Base-by-base conservation (phyloP, 1,284 basidiomycete species). In the Mycena sp. region DNA sequence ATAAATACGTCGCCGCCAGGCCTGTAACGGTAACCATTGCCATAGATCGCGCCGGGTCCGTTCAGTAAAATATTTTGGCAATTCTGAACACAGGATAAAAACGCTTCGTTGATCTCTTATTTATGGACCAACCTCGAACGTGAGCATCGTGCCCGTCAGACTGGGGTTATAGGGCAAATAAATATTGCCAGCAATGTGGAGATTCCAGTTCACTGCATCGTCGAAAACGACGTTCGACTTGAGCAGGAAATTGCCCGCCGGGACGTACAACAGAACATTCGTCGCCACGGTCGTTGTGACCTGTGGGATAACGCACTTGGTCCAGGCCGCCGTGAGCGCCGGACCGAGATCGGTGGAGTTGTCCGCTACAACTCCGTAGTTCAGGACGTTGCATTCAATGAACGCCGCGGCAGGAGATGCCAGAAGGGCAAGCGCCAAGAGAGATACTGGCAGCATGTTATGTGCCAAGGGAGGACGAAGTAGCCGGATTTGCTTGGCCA, bases 321-420 rank as follows among this genome's bases (percentile, higher is more conserved):
- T 25, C 65, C 67, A 70, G 14, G 69, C 63, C 14, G 21, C 28
- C 19, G 62, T 70, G 54, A 70, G 58, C 40, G 71, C 71, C 32
- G 70, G 70, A 1, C 65, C 70, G 32, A 72, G 50, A 30, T 72
- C 71, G 21, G 71, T 72, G 28, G 64, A 50, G 49, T 71, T 72
- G 40, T 71, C 68, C n/a, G 69, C 69, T 4, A 70, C 69, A 14
- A 63, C 71, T 37, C 71, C 71, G 43, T 72, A 72, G 25, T 64
- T 40, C n/a, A 71, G 55, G 6, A 72, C 69, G 41, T 63, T 71
- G 49, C 71, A 72, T 37, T 67, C 65, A n/a, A 67, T 68, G 30
- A 61, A 65, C n/a, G 68, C 66, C 1, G 50, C 50, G 4, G 43
- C 57, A 9, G 41, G 55, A 16, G 23, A 41, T 17, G 30, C 40